Percentiles rank a stretch among this genome's conserved stretches.
Evolutionary conservation across 495 filamentous ascomycete genomes (phyloP).

Genomic region (Acidomyces sp.): DNA sequence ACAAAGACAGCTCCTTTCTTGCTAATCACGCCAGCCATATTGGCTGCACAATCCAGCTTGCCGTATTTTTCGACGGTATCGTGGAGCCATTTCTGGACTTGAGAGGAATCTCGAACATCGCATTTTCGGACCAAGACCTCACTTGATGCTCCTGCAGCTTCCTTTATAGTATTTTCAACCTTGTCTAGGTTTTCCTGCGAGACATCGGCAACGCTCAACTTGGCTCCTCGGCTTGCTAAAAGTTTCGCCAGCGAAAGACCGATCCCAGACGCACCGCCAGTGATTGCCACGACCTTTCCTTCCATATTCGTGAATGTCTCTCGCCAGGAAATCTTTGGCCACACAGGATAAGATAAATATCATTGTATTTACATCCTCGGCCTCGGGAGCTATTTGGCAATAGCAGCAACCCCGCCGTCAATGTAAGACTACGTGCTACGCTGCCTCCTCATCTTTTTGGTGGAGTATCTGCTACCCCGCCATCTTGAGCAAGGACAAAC

Average conservation of each 20-base stretch:
- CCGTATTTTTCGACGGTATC: constrained; percentile 24
- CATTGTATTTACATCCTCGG: too few species aligned
- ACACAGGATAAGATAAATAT: too few species aligned
- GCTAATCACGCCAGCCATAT: constrained; percentile 34
- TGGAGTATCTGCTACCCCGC: too few species aligned
- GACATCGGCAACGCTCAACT: constrained; percentile 16
- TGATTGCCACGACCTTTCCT: constrained; percentile 14
- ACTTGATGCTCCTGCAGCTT: not conserved
- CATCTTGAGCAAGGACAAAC: too few species aligned
- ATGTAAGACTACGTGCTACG: too few species aligned
- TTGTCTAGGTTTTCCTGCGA: constrained; percentile 12
- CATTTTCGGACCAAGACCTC: constrained; percentile 13
- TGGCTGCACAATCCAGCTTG: constrained; percentile 26
- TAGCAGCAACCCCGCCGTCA: too few species aligned
- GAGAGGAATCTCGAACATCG: constrained; percentile 23
- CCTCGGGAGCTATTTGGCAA: too few species aligned
- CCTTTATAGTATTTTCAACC: not conserved
- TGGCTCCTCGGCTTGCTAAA: constrained; percentile 9
- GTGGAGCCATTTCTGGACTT: constrained; percentile 33
- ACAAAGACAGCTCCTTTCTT: constrained; percentile 25
- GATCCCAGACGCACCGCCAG: constrained; percentile 15
- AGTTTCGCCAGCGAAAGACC: constrained; percentile 15
- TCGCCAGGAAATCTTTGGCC: too few species aligned
- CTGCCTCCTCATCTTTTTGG: too few species aligned
- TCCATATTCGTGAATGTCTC: too few species aligned